Base-by-base conservation (phyloP, 805 yeast genomes). In the Candida easanensis region DNA sequence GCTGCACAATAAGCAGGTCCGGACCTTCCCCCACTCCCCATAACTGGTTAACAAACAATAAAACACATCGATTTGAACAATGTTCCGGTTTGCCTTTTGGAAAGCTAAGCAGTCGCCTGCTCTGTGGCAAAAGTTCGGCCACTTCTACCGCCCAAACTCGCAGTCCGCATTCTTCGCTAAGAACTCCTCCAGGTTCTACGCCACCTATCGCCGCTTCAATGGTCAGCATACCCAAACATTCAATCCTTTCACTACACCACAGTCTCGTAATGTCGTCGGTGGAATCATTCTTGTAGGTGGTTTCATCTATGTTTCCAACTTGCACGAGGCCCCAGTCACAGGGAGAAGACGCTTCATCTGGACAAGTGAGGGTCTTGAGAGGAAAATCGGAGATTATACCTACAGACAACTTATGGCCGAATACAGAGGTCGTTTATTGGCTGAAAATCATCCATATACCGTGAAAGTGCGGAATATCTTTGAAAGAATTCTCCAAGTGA, bases 291-390 rank as follows among this genome's bases (percentile, higher is more conserved):
- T 66, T 16, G 62, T 62, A 0, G 52, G 68, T 9, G 61, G 63
- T 0, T 34, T 71, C 1, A 60, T 68, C 38, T 76, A 71, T 60
- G 66, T 71, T 22, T 70, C 82, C 23, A 73, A 82, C 51, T 67
- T 87, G 23, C 85, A 89, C 50, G 76, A 77, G 50, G 96, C 96
- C 0, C 97, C 97, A 1, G 82, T 83, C 20, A 81, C 95, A 1
- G 78, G 80, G 25, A 69, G 98, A 38, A 66, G 57, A 23, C 69
- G 97, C 49, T 76, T 88, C 54, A 76, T 89, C 58, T 76, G 88
- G 75, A 69, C 85, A 2, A 84, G 88, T 5, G 72, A 73, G 38
- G 76, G 80, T 69, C 49, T 84, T 25, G 97, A 88, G 56, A 53
- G 62, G 16, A 69, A 61, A 47, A 65, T 85, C 15, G 95, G 95